Percentiles rank a stretch among this genome's conserved stretches.
Evolutionary conservation across 768 basidiomycete genomes (phyloP).

Genomic region (Mycena crocata): DNA sequence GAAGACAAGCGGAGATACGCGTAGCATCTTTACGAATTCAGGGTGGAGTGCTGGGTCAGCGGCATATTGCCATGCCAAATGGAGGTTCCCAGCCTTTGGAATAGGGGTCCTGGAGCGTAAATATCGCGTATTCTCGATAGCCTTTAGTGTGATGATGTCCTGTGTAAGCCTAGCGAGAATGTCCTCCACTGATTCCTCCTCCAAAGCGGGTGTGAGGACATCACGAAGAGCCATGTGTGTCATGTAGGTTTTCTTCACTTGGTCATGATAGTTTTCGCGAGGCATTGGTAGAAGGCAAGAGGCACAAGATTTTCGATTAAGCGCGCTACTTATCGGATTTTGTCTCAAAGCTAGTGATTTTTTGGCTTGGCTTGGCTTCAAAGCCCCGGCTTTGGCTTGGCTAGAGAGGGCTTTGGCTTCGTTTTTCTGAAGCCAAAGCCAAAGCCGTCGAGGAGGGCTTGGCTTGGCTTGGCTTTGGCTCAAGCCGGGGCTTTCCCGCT

Average conservation of each 20-base stretch:
- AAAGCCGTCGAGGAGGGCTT: no score
- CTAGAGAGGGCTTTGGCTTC: no score
- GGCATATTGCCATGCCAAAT: conserved; percentile 40
- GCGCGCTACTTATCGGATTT: no score
- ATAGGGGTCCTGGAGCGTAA: conserved; percentile 12
- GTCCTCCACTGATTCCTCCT: neutral
- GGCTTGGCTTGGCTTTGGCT: no score
- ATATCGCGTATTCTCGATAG: conserved; percentile 20
- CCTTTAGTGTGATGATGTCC: neutral
- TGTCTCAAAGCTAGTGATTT: no score
- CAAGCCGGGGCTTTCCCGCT: no score
- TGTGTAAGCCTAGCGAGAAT: neutral
- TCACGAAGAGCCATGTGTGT: neutral
- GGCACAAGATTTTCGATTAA: no score
- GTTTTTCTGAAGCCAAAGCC: no score
- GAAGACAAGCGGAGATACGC: conserved; percentile 31
- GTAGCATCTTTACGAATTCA: conserved; percentile 35
- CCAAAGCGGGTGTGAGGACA: neutral
- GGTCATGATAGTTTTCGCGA: neutral
- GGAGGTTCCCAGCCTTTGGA: conserved; percentile 34
- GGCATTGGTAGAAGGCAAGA: no score
- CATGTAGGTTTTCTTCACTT: neutral
- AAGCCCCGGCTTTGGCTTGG: no score
- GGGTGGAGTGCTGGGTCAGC: conserved; percentile 10
- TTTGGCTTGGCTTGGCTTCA: no score